These are phyloP conservation scores for Malus hybrid DNA, from an alignment of 331 rosid genomes.

Conservation along the genomic window DNA sequence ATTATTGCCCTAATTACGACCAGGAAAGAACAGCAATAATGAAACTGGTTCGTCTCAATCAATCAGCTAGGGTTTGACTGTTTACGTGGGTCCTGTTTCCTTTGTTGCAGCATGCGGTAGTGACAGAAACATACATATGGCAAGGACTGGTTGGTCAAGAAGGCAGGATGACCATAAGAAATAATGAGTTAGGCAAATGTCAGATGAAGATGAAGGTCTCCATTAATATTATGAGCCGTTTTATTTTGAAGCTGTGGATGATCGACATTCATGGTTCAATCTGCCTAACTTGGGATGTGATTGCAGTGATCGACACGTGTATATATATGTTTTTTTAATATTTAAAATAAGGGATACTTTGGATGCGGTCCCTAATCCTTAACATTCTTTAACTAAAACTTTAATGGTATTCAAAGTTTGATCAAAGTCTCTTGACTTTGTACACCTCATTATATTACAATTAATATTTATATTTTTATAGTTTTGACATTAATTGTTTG, in stretches of 20 bases:
- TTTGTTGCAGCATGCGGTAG: constrained; percentile 33
- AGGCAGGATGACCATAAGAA: not conserved
- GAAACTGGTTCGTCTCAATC: not conserved
- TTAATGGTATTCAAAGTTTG: no score
- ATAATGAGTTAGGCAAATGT: constrained; percentile 5
- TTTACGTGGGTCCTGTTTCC: constrained; percentile 38
- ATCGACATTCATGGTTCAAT: not conserved
- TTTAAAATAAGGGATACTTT: no score
- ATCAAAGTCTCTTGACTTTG: no score
- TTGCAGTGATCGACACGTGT: not conserved
- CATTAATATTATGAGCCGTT: not conserved
- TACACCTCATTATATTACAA: no score
- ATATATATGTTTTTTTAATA: no score
- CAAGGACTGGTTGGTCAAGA: not conserved
- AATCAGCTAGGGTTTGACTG: not conserved
- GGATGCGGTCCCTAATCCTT: no score
- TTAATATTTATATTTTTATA: no score
- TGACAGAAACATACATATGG: constrained; percentile 11
- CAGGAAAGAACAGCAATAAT: not conserved
- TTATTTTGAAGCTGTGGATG: not conserved
- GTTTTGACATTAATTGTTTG: no score
- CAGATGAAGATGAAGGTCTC: not conserved
- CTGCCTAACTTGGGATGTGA: constrained; percentile 11
- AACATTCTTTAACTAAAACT: no score
- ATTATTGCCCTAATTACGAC: not conserved